Conservation (phyloP, 2,329 filamentous ascomycete genomes). For the Hypoxylon sp. region DNA sequence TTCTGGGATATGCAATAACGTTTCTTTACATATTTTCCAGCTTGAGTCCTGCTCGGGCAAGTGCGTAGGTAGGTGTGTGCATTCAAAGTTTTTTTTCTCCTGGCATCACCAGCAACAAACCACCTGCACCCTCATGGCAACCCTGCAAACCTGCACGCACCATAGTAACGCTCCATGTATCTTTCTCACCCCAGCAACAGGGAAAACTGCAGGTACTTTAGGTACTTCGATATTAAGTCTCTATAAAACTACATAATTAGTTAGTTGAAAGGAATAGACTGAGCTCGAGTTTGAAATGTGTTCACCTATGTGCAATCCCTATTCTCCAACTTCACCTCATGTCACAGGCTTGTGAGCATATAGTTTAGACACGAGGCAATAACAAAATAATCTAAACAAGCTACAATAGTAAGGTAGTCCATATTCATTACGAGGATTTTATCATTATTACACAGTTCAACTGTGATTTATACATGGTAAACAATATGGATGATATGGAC, state of each 20-base stretch:
- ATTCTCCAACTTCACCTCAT: background rate
- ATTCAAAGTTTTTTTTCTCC: background rate
- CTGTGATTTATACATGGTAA: background rate
- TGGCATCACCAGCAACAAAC: background rate
- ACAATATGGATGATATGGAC: background rate
- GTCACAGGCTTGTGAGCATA: background rate
- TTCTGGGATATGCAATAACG: background rate
- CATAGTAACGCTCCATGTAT: background rate
- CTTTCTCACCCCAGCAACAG: background rate
- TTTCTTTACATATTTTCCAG: background rate
- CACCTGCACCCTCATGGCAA: background rate
- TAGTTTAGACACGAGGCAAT: background rate
- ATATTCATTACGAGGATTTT: background rate
- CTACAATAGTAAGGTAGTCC: background rate
- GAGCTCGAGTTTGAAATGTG: background rate
- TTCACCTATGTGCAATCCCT: background rate
- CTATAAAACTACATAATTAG: background rate
- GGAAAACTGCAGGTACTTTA: background rate
- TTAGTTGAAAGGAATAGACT: background rate
- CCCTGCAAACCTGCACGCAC: background rate
- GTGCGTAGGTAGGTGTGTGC: background rate
- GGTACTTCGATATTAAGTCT: background rate
- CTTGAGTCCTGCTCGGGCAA: background rate
- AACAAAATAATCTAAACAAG: background rate
- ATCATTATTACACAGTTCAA: background rate